Base-by-base conservation (phyloP, 441 rosid genomes). In the Macaranga tanarius region DNA sequence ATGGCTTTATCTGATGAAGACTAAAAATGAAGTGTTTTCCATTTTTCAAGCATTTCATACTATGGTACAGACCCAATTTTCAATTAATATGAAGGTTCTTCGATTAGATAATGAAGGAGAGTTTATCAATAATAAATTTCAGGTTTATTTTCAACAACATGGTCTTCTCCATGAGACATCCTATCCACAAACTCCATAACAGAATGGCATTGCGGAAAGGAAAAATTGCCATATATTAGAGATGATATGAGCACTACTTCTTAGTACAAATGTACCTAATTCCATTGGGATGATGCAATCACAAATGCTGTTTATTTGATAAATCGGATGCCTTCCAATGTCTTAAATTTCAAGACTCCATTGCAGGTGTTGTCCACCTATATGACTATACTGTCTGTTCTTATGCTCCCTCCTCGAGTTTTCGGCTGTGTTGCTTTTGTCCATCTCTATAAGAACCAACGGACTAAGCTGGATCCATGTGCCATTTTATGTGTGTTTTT, bases 261-360 rank as follows among this genome's bases (percentile, higher is more conserved):
- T 73, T 48, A 17, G 50, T 4, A 57, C 51, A 19, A 4, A 73
- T 44, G 22, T 69, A 4, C 38, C 9, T 1, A 2, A 4, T 10
- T 9, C 8, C 31, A 40, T n/a, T 61, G 15, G 67, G 40, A 28
- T 48, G 31, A 44, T 42, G 62, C 42, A 28, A 26, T 73, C 23
- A 3, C 62, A 11, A 16, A 23, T 4, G 10, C 16, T 9, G 61
- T 62, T 0, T 12, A 65, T 20, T 7, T 65, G 4, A 0, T 73
- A 4, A 58, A 73, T 58, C 34, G 34, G 0, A 66, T 73, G 52
- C 76, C 64, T 23, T 55, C 58, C 0, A 42, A 57, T 51, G 50
- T 73, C 40, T 54, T 73, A n/a, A 19, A 56, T 65, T 73, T 73
- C 28, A 17, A 57, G n/a, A 65, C 76, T 62, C 31, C 34, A 1